Percentiles rank a stretch among this genome's conserved stretches.
phyloP scores from a whole-genome alignment of 352 stramenopile species.

The Globisporangium canariense region DNA sequence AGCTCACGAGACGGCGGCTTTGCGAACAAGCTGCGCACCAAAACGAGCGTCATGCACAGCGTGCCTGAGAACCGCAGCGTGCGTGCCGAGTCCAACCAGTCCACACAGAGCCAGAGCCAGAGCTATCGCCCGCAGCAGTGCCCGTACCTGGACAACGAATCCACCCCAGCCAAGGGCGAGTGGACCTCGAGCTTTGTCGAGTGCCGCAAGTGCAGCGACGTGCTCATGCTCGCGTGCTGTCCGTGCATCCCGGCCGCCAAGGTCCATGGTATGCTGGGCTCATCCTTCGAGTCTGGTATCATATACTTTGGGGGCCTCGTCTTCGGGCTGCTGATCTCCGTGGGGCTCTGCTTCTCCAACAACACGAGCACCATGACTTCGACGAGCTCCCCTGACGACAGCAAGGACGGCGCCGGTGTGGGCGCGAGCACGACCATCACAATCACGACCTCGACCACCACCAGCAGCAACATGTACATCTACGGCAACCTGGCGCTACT shows the following conservation, averaged over 20 bases:
- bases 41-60: conserved; percentile 11
- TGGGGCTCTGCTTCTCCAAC: conserved; percentile 28
- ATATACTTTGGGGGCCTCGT: conserved; percentile 41
- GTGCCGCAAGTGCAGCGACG: conserved; percentile 4
- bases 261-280: conserved; percentile 33
- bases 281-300: conserved; percentile 35
- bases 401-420: not conserved
- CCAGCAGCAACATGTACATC: not conserved
- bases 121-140: not conserved
- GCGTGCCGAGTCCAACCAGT: conserved; percentile 14
- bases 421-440: not conserved
- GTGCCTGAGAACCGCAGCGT: conserved; percentile 12
- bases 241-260: conserved; percentile 41
- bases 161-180: not conserved
- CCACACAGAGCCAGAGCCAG: conserved; percentile 13
- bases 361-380: not conserved
- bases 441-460: not conserved
- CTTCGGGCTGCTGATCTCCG: conserved; percentile 31
- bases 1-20: not conserved
- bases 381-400: not conserved
- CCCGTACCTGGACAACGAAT: not conserved
- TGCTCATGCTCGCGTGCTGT: conserved; percentile 23
- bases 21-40: conserved; percentile 11
- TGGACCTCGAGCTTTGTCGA: conserved; percentile 9
- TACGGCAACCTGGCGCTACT: conserved; percentile 17